Percentiles rank a stretch among this genome's conserved stretches.
These are phyloP conservation scores for Psilocybe sp. DNA, from an alignment of 768 basidiomycete genomes.

Conservation along the genomic window DNA sequence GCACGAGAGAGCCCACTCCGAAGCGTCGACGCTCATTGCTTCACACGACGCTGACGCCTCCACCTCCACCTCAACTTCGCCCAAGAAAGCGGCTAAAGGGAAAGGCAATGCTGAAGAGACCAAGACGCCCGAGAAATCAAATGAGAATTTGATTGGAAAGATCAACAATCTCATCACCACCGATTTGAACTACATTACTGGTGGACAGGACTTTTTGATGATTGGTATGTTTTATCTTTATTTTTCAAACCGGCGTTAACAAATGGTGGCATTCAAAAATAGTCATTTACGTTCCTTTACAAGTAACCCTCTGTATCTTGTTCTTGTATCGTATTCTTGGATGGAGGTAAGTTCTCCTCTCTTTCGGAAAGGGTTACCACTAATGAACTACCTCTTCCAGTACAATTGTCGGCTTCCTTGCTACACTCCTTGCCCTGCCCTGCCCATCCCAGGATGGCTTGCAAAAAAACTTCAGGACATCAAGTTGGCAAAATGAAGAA, in stretches of 20 bases:
- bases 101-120: neutral
- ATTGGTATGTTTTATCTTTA: conserved; percentile 12
- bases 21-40: neutral
- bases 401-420: conserved; percentile 54
- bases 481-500: conserved; percentile 51
- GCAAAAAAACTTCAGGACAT: conserved; percentile 45
- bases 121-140: conserved; percentile 14
- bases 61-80: neutral
- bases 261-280: conserved; percentile 3
- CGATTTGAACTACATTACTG: conserved; percentile 44
- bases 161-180: conserved; percentile 77
- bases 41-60: neutral
- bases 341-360: conserved; percentile 33
- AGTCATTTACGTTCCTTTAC: conserved; percentile 38
- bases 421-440: conserved; percentile 48
- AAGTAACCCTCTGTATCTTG: conserved; percentile 33
- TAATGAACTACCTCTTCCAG: conserved; percentile 22
- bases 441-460: conserved; percentile 59
- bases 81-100: neutral
- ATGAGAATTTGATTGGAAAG: conserved; percentile 61
- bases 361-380: neutral
- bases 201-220: conserved; percentile 31
- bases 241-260: neutral
- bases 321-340: conserved; percentile 46
- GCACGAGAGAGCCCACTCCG: neutral